A percentile compares a stretch with the other conserved stretches of the same genome.
Conservation (phyloP, 305 asterid genomes). For the Fraxinus angustifolia region DNA sequence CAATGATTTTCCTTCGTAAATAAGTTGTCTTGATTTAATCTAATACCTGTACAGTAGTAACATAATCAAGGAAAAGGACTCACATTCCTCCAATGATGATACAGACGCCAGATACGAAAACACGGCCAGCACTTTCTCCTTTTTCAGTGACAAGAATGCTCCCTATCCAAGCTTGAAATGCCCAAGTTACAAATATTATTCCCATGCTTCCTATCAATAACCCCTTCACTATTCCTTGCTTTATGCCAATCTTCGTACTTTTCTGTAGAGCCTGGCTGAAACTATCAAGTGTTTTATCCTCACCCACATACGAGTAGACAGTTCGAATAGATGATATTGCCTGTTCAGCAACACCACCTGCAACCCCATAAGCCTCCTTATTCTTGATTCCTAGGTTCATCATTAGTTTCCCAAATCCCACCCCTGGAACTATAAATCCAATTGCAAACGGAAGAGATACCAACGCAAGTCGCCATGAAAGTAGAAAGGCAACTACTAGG, state of each 20-base stretch:
- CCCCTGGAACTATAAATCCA: slow-evolving; percentile 55
- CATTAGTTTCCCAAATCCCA: slow-evolving; percentile 60
- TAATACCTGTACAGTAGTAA: background rate
- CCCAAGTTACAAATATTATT: slow-evolving; percentile 53
- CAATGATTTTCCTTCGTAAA: background rate
- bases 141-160: slow-evolving; percentile 49
- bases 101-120: slow-evolving; percentile 42
- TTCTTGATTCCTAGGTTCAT: slow-evolving; percentile 48
- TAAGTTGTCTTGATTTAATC: background rate
- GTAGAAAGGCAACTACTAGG: slow-evolving; percentile 51
- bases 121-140: slow-evolving; percentile 53
- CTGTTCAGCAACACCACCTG: slow-evolving; percentile 64
- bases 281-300: slow-evolving; percentile 39
- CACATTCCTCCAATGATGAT: slow-evolving; percentile 61
- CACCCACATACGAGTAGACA: slow-evolving; percentile 58
- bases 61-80: slow-evolving; percentile 19
- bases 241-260: slow-evolving; percentile 49
- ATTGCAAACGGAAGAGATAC: slow-evolving; percentile 61
- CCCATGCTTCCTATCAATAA: slow-evolving; percentile 60
- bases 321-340: slow-evolving; percentile 57
- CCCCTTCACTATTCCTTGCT: slow-evolving; percentile 62
- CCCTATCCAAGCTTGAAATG: slow-evolving; percentile 57
- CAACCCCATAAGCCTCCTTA: slow-evolving; percentile 54
- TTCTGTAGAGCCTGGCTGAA: slow-evolving; percentile 40
- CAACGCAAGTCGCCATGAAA: slow-evolving; percentile 71